Percentiles rank a stretch among this genome's conserved stretches.
Evolutionary conservation across 768 basidiomycete genomes (phyloP).

Genomic region (Suillus weaverae): DNA sequence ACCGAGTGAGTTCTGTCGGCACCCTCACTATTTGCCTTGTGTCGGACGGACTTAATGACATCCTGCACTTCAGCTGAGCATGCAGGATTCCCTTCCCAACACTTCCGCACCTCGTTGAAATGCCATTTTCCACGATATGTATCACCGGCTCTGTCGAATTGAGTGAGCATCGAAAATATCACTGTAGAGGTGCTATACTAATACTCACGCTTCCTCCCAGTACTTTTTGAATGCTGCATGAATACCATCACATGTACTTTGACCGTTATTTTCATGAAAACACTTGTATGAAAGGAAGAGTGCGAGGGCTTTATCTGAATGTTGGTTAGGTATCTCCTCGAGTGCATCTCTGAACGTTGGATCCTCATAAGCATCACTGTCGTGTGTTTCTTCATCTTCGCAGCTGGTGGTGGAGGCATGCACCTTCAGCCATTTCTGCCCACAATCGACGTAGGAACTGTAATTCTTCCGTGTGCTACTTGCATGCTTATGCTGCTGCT

Average conservation of each 20-base stretch:
- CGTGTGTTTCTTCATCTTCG: background rate
- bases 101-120: too few species aligned
- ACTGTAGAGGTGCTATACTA: too few species aligned
- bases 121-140: too few species aligned
- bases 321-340: background rate
- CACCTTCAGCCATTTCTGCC: background rate
- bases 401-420: too few species aligned
- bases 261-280: conserved; percentile 1
- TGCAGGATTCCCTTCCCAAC: too few species aligned
- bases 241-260: background rate
- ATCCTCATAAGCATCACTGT: background rate
- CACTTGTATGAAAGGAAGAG: background rate
- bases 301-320: conserved; percentile 1
- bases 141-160: too few species aligned
- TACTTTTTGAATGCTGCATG: conserved; percentile 1
- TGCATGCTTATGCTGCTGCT: too few species aligned
- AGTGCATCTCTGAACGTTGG: background rate
- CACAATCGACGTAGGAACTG: background rate
- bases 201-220: conserved; percentile 1
- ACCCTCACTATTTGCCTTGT: too few species aligned
- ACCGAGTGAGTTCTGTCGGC: background rate
- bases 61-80: too few species aligned
- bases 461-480: too few species aligned
- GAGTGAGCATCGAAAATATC: background rate
- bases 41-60: too few species aligned